Evolutionary conservation across 2,329 filamentous ascomycete species (phyloP), one percentile per base, ranked within the genome.

Genomic region (Calycina herbarum): DNA sequence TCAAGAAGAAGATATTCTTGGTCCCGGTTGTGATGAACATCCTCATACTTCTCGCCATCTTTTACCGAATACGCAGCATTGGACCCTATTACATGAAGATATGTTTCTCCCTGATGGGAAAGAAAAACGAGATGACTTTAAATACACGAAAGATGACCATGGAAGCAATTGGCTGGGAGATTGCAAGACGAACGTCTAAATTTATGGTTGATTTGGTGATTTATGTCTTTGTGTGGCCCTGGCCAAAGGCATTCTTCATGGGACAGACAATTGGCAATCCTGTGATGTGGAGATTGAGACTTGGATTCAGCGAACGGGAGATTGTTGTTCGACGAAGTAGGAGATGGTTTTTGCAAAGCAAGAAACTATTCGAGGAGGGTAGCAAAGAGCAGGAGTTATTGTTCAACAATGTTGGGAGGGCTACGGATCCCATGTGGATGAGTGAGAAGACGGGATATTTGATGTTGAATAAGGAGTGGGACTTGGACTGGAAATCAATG

Each of bases 401-500:
- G 71, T 82, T 88, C 70, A 82, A 82, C 13, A 83, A 86, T 66
- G 78, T 96, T 57, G 78, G 88, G 68, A 83, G 86, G 1, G 94
- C 92, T 1, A 89, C 94, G 3, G 84, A 89, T 17, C 85, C 87
- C 27, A 79, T 86, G 72, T 82, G 88, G 62, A 81, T 94, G 72
- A 81, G 84, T 71, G 83, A 87, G 71, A 97, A 96, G 83, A 97
- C 93, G 35, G 93, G 93, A 24, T 96, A 96, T 75, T 79, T 96
- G 69, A 88, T 95, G 71, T 91, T 96, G 82, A 91, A 94, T 75
- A 86, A 84, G 68, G 85, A 93, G 68, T 98, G 93, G 89, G 91
- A 96, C 77, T 81, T 97, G 67, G 93, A 97, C 76, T 97, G 94
- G 84, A 83, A 83, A 58, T 84, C 85, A 24, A 97, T 97, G 92